These are phyloP conservation scores for Penicillium italicum DNA, from an alignment of 2,329 filamentous ascomycete genomes.

Conservation along the genomic window DNA sequence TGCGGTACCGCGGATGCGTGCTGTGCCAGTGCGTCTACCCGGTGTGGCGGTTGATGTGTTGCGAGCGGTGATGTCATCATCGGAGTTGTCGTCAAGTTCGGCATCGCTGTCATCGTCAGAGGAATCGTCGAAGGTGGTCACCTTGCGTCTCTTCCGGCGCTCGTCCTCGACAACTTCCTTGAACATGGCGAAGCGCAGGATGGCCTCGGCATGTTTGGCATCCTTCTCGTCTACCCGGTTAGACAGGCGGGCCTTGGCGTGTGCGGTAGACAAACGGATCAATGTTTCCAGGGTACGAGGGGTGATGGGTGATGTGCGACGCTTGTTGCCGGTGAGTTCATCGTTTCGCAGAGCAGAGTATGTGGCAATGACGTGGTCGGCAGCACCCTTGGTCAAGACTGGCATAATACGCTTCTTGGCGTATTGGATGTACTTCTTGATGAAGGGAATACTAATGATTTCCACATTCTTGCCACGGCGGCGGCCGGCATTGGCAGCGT, in stretches of 20 bases:
- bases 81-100: constrained; percentile 35
- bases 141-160: constrained; percentile 78
- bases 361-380: constrained; percentile 83
- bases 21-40: constrained; percentile 26
- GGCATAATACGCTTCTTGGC: constrained; percentile 90
- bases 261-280: constrained; percentile 95
- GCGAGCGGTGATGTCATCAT: constrained; percentile 23
- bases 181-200: constrained; percentile 91
- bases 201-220: constrained; percentile 79
- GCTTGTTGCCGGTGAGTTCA: constrained; percentile 89
- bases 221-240: constrained; percentile 86
- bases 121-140: constrained; percentile 63
- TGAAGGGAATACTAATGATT: constrained; percentile 92
- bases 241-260: constrained; percentile 87
- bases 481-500: constrained; percentile 56
- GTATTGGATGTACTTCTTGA: constrained; percentile 99
- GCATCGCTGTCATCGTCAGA: constrained; percentile 48
- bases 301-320: constrained; percentile 90
- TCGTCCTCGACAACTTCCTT: constrained; percentile 83
- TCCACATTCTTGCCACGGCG: constrained; percentile 74
- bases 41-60: constrained; percentile 30
- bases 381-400: constrained; percentile 82
- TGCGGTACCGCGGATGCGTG: constrained; percentile 36
- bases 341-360: constrained; percentile 94
- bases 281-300: constrained; percentile 95